Conservation (phyloP, 805 yeast genomes). For the Metschnikowia gelsemii region DNA sequence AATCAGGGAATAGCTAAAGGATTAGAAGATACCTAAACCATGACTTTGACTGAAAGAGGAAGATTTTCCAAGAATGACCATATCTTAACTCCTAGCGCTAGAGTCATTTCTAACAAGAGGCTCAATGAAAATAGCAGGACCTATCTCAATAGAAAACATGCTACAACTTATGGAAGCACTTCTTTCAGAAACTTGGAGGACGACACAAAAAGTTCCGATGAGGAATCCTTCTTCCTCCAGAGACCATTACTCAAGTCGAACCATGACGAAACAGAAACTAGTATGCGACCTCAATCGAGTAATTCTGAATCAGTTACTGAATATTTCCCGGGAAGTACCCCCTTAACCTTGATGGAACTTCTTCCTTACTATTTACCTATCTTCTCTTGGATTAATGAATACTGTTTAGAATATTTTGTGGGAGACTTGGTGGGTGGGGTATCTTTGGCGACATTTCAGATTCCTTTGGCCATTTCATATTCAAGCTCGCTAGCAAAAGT, state of each 20-base stretch:
- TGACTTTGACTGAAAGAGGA: conserved; percentile 1
- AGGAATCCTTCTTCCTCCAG: conserved; percentile 8
- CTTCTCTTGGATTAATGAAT: conserved; percentile 63
- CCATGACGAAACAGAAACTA: conserved; percentile 1
- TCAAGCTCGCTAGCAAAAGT: conserved; percentile 44
- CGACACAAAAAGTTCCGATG: conserved; percentile 12
- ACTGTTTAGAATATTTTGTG: conserved; percentile 38
- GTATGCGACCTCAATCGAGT: neutral
- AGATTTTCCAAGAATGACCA: conserved; percentile 4
- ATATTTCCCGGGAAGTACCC: conserved; percentile 13
- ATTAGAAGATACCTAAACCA: neutral
- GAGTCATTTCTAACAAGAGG: conserved; percentile 24
- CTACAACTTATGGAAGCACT: conserved; percentile 1
- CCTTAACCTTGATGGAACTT: conserved; percentile 17
- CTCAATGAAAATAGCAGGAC: conserved; percentile 13
- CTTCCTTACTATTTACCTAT: conserved; percentile 68
- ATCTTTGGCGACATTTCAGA: conserved; percentile 85
- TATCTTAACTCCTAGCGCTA: conserved; percentile 15
- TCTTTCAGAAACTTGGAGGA: neutral
- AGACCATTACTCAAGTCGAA: neutral
- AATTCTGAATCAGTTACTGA: conserved; percentile 15
- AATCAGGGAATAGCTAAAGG: neutral
- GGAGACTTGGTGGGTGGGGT: conserved; percentile 81
- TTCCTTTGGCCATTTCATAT: conserved; percentile 66
- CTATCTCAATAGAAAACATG: conserved; percentile 1